A percentile compares a stretch with the other conserved stretches of the same genome.
phyloP scores from a whole-genome alignment of 257 asterid species.

The Phtheirospermum japonicum region DNA sequence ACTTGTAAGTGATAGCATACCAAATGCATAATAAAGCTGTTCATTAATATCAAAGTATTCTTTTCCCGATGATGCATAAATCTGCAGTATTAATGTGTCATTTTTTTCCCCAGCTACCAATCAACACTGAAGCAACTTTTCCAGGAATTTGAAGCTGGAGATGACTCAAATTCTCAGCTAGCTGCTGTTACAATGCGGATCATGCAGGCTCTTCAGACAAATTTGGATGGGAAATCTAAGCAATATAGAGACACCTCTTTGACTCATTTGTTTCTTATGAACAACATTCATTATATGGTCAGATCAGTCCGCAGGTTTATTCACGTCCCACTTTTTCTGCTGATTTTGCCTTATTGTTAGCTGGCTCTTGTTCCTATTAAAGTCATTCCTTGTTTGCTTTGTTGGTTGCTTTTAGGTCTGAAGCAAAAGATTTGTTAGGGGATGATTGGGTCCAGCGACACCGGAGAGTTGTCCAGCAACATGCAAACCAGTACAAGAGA shows the following conservation, averaged over 20 bases:
- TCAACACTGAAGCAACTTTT: conserved; percentile 92
- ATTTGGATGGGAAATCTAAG: conserved; percentile 98
- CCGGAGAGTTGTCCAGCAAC: conserved; percentile 92
- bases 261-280: conserved; percentile 93
- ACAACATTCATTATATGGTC: conserved; percentile 97
- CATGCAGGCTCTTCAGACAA: conserved; percentile 98
- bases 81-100: conserved; percentile 2
- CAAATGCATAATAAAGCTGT: too few relatives aligned
- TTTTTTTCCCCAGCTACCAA: conserved; percentile 62
- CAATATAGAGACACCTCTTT: conserved; percentile 84
- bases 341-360: conserved; percentile 17
- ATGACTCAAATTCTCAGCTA: conserved; percentile 73
- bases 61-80: not conserved
- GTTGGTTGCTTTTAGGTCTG: conserved; percentile 60
- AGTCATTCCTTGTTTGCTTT: conserved; percentile 5
- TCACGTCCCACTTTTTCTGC: conserved; percentile 13
- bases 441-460: conserved; percentile 99
- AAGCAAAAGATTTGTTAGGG: conserved; percentile 95
- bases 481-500: conserved; percentile 95
- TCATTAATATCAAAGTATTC: not conserved
- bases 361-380: conserved; percentile 10
- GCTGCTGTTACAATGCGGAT: conserved; percentile 94
- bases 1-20: too few relatives aligned
- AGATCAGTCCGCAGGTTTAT: conserved; percentile 97
- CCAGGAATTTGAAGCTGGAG: conserved; percentile 75